Evolutionary conservation across 2,329 filamentous ascomycete genomes (phyloP).

Genomic region (Colletotrichum eleusines): DNA sequence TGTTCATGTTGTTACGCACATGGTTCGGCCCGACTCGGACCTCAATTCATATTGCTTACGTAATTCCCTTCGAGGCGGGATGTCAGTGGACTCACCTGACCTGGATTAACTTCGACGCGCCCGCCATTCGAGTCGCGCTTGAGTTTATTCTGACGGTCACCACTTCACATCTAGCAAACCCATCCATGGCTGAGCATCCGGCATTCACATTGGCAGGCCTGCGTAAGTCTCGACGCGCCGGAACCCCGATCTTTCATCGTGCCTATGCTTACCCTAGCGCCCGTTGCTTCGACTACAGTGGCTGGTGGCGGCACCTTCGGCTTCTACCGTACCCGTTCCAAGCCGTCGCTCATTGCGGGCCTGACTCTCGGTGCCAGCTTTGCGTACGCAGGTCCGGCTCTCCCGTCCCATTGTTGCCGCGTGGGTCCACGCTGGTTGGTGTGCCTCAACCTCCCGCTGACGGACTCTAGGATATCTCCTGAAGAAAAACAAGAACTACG

Average conservation of each 20-base stretch:
- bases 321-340: constrained; percentile 48
- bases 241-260: background rate
- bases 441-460: too few relatives aligned
- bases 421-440: background rate
- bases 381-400: constrained; percentile 47
- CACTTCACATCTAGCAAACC: background rate
- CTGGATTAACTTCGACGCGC: background rate
- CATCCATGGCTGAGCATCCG: background rate
- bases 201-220: constrained; percentile 1
- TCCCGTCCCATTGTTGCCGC: background rate
- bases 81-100: background rate
- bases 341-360: constrained; percentile 51
- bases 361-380: constrained; percentile 50
- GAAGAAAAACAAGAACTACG: constrained; percentile 57
- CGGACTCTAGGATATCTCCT: constrained; percentile 53
- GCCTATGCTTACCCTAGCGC: background rate
- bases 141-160: background rate
- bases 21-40: background rate
- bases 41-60: background rate
- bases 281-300: constrained; percentile 43
- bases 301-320: constrained; percentile 51
- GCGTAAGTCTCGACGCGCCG: background rate
- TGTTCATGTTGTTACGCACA: too few relatives aligned
- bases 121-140: background rate
- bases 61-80: background rate